Base-by-base conservation (phyloP, 495 filamentous ascomycete species). In the Choiromyces venosus region DNA sequence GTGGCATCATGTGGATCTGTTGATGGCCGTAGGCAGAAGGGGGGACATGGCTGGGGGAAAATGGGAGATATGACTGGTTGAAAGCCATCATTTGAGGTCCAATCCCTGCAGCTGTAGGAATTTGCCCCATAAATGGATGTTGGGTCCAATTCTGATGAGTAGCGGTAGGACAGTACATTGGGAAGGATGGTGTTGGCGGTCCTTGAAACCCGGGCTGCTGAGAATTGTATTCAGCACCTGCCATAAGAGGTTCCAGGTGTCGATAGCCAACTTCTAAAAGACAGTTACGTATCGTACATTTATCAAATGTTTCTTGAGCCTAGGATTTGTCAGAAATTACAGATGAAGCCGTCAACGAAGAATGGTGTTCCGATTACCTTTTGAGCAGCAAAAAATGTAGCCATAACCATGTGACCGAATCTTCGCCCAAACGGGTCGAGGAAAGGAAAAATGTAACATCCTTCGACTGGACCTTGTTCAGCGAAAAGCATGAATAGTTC, bases 361-460 rank as follows among this genome's bases (percentile, higher is more conserved):
- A 36, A 44, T 14, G 12, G 69, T 19, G 16, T 52, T 29, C n/a
- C 52, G 68, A 42, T 8, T 71, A 81, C 79, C 76, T 81, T 81
- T 66, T 81, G 76, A 3, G 80, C 80, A 44, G 66, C 68, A 65
- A 75, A 81, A 37, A 79, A 81, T 29, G 76, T 70, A 12, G 66
- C 67, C 80, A 81, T 81, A 7, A 78, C 74, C 67, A 81, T 66
- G 69, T 81, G 76, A 9, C 74, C 80, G 70, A 77, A 81, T n/a
- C 80, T 73, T 38, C 80, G 79, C 46, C 78, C 81, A 40, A 65
- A 37, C 3, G 44, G 14, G 71, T 81, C 80, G 12, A 71, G 66
- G 8, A 66, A 71, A 19, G 76, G 79, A 46, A 74, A 81, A 25
- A 81, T 81, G 67, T 77, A 81, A 69, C 71, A 77, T 4, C 80